Evolutionary conservation across 192 early-diverging fungal genomes (phyloP).

Genomic region (Rhizophagus sp.): DNA sequence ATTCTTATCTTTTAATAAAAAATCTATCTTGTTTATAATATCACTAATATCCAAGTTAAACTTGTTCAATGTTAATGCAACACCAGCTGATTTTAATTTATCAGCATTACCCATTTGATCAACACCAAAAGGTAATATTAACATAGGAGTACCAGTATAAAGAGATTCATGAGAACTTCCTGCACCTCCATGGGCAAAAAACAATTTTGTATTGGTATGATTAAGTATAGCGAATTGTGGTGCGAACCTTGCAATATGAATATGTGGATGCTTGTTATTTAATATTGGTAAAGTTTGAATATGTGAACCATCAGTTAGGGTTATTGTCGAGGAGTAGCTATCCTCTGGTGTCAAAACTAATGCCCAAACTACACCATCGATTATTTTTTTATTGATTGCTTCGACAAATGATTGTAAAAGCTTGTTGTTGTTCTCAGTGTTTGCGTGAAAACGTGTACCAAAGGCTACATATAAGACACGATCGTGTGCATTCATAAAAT

Average conservation of each 20-base stretch:
- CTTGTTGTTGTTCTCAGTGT: background rate
- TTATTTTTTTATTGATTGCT: constrained; percentile 24
- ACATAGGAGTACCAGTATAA: constrained; percentile 19
- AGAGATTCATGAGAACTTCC: too few relatives aligned
- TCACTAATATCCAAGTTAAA: too few relatives aligned
- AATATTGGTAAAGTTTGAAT: background rate
- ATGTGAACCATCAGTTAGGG: background rate
- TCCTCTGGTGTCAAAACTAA: background rate
- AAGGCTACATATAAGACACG: constrained; percentile 35
- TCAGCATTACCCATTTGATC: too few relatives aligned
- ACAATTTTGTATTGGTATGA: constrained; percentile 27
- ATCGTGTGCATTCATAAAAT: constrained; percentile 31
- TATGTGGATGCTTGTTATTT: constrained; percentile 16
- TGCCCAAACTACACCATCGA: constrained; percentile 43
- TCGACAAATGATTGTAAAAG: constrained; percentile 34
- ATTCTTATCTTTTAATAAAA: too few relatives aligned
- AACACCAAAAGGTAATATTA: too few relatives aligned
- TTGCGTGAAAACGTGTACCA: constrained; percentile 26
- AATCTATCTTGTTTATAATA: too few relatives aligned
- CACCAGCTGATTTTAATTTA: too few relatives aligned
- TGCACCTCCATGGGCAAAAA: background rate
- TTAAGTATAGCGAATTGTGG: constrained; percentile 39
- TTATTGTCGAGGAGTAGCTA: background rate
- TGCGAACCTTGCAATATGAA: constrained; percentile 28
- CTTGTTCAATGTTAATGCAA: too few relatives aligned